phyloP scores from a whole-genome alignment of 352 stramenopile species.

The Phytophthora fragariaefolia region DNA sequence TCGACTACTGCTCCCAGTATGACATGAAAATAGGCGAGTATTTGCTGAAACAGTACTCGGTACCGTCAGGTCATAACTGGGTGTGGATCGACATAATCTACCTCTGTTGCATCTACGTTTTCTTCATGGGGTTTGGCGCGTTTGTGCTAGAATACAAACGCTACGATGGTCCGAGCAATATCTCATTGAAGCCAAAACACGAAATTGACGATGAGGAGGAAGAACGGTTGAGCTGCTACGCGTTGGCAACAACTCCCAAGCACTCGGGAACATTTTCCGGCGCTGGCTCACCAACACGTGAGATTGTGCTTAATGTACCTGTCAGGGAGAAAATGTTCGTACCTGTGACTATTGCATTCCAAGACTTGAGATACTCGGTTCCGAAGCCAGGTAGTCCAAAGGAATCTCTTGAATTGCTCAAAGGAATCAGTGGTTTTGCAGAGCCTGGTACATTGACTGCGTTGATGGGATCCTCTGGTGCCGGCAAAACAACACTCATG shows the following conservation, averaged over 20 bases:
- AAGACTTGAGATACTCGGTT: conserved; percentile 46
- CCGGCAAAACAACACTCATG: conserved; percentile 27
- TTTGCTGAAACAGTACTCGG: conserved; percentile 36
- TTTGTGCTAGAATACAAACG: conserved; percentile 47
- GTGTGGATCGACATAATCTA: conserved; percentile 39
- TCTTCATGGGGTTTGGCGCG: conserved; percentile 32
- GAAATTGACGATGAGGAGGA: not conserved
- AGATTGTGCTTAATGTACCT: conserved; percentile 17
- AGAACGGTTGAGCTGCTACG: conserved; percentile 18
- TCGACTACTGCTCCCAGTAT: conserved; percentile 46
- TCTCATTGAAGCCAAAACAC: conserved; percentile 16
- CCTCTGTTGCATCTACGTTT: conserved; percentile 27
- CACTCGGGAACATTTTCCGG: conserved; percentile 15
- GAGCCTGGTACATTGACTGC: conserved; percentile 74
- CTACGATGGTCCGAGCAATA: conserved; percentile 34
- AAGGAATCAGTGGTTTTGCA: conserved; percentile 50
- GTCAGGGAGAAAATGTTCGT: conserved; percentile 25
- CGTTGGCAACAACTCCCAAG: conserved; percentile 22
- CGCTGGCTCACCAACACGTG: conserved; percentile 4
- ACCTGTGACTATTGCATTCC: conserved; percentile 40
- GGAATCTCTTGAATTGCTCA: conserved; percentile 54
- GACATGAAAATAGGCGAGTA: conserved; percentile 48
- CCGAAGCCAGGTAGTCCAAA: conserved; percentile 36
- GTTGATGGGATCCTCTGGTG: conserved; percentile 80
- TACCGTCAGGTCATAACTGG: conserved; percentile 34